A percentile compares a stretch with the other conserved stretches of the same genome.
Evolutionary conservation across 257 asterid species (phyloP).

Genomic region (Scutellaria baicalensis): DNA sequence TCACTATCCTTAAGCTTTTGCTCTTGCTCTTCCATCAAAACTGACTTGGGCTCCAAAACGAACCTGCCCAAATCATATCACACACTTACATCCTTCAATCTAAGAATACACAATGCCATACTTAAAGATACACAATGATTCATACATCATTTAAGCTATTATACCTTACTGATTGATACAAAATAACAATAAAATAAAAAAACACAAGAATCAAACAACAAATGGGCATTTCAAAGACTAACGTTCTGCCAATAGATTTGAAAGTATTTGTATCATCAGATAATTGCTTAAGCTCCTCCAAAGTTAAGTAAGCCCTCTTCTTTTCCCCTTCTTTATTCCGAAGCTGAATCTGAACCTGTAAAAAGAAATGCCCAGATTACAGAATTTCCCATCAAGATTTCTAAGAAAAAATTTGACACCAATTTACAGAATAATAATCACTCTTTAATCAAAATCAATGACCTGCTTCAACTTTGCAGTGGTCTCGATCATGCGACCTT

Average conservation of each 20-base stretch:
- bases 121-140: background rate
- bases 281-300: conserved; percentile 79
- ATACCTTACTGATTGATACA: background rate
- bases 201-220: background rate
- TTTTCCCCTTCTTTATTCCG: conserved; percentile 79
- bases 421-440: background rate
- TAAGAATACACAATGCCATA: background rate
- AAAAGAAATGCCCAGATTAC: conserved; percentile 2
- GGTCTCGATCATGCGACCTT: conserved; percentile 84
- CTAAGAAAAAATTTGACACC: background rate
- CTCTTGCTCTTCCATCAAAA: conserved; percentile 79
- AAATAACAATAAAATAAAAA: background rate
- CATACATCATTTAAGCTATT: background rate
- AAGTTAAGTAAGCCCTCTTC: conserved; percentile 86
- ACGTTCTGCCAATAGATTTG: conserved; percentile 80
- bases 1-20: conserved; percentile 81
- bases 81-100: background rate
- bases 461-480: conserved; percentile 91
- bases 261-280: conserved; percentile 81
- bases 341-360: conserved; percentile 74
- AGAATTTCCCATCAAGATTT: background rate
- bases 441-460: background rate
- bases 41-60: conserved; percentile 71
- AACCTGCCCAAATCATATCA: conserved; percentile 44
- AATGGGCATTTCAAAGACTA: conserved; percentile 9